A percentile compares a stretch with the other conserved stretches of the same genome.
Conservation (phyloP, 2,329 filamentous ascomycete species). For the Sporothrix dimorphospora region DNA sequence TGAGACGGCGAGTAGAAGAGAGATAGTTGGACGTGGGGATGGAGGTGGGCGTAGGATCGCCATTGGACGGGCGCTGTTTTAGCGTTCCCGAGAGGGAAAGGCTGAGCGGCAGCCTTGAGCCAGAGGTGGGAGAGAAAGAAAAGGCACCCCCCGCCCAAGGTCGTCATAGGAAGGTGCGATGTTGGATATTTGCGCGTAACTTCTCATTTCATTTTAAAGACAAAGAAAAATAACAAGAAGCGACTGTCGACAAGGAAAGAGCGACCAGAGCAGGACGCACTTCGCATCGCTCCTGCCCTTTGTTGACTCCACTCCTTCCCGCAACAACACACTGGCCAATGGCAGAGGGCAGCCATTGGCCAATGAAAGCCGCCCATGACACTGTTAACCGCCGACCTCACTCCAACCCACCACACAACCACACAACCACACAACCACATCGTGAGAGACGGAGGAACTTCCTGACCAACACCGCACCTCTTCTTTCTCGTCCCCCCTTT, state of each 20-base stretch:
- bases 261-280: background rate
- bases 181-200: background rate
- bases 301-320: background rate
- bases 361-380: slow-evolving; percentile 7
- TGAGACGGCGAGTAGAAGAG: background rate
- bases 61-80: slow-evolving; percentile 21
- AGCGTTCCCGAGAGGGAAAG: slow-evolving; percentile 4
- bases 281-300: background rate
- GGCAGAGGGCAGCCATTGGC: slow-evolving; percentile 16
- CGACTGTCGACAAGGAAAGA: background rate
- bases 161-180: background rate
- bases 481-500: background rate
- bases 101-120: slow-evolving; percentile 22
- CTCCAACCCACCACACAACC: too few species aligned
- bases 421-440: background rate
- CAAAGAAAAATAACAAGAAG: background rate
- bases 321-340: background rate
- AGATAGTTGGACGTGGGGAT: background rate
- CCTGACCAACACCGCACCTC: background rate
- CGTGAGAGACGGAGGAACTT: slow-evolving; percentile 14
- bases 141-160: background rate
- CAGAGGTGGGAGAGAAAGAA: background rate
- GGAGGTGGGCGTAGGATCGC: background rate
- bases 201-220: too few species aligned
- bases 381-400: slow-evolving; percentile 19